Evolutionary conservation across 2,329 filamentous ascomycete genomes (phyloP), one percentile per base, ranked within the genome.

Genomic region (Dichotomopilus funicola): DNA sequence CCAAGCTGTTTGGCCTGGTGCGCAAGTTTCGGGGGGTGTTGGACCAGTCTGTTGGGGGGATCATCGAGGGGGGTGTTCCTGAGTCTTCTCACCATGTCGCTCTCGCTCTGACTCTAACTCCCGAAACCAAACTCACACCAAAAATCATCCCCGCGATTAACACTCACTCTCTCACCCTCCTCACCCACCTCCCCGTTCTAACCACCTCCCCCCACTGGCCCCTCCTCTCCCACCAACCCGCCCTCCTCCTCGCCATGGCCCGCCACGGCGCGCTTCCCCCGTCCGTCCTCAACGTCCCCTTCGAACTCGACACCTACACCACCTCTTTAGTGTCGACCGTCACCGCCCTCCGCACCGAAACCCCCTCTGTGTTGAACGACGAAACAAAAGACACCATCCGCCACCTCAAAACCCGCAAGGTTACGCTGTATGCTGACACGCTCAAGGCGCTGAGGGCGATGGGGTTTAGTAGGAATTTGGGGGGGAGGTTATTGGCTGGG

Each of bases 1-100:
- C 87, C 65, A 96, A 96, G 70, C 80, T 99, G 1, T 96, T 96
- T 74, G 89, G 89, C 63, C 77, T 96, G 38, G 88, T 99, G 45
- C 82, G 89, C 54, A 97, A 96, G 72, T 99, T 96, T 72, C 84
- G 94, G 43, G 79, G 79, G 13, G 72, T 95, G 9, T 78, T 99
- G 13, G 84, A 84, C 19, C 87, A 91, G 67, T 83, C 91, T 5
- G 85, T 92, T 65, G 84, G 84, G 54, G 70, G 75, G 0, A 75
- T 95, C 33, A 75, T 86, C 42, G 75, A 78, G 11, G 75, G 78
- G 61, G 83, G 81, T 1, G 70, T 87, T 38, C 81, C 82, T 0
- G 80, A 84, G n/a, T 72, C 75, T 55, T 65, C 64, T 55, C 63
- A 66, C 13, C n/a, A 27, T 52, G 56, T 56, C 1, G 56, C 59